These are phyloP conservation scores for Clavariopsis aquatica DNA, from an alignment of 495 filamentous ascomycete genomes.

Conservation along the genomic window DNA sequence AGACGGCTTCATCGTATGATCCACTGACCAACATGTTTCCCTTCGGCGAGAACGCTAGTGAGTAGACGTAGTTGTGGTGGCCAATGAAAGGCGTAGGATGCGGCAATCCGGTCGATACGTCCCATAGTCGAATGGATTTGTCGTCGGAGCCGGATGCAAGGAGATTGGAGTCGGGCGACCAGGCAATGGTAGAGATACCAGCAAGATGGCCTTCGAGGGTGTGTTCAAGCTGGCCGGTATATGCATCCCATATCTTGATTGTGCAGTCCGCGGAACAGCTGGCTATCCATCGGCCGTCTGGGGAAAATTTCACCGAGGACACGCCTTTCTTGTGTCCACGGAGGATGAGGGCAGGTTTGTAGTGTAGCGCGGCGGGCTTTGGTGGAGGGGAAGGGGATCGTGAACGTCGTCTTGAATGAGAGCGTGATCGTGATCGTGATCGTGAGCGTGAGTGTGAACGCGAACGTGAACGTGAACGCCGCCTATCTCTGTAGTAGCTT, in stretches of 20 bases:
- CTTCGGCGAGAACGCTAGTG: conserved; percentile 89
- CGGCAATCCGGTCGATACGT: conserved; percentile 71
- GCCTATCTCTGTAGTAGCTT: conserved; percentile 27
- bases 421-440: conserved; percentile 17
- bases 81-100: conserved; percentile 68
- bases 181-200: conserved; percentile 85
- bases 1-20: conserved; percentile 95
- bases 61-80: conserved; percentile 95
- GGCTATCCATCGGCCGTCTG: conserved; percentile 84
- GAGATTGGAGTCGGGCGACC: conserved; percentile 82
- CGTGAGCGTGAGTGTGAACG: conserved; percentile 13
- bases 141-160: conserved; percentile 93
- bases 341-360: conserved; percentile 64
- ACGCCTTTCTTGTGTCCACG: conserved; percentile 76
- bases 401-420: conserved; percentile 5
- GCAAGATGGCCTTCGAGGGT: conserved; percentile 93
- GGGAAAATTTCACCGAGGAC: conserved; percentile 86
- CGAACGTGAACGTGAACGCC: conserved; percentile 19
- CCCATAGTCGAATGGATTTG: conserved; percentile 93
- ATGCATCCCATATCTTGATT: conserved; percentile 85
- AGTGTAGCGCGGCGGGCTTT: conserved; percentile 56
- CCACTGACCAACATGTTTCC: conserved; percentile 94
- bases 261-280: conserved; percentile 75
- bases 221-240: conserved; percentile 73
- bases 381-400: conserved; percentile 19